Evolutionary conservation across 2,329 filamentous ascomycete species (phyloP).

Genomic region (Trichothecium sympodiale): DNA sequence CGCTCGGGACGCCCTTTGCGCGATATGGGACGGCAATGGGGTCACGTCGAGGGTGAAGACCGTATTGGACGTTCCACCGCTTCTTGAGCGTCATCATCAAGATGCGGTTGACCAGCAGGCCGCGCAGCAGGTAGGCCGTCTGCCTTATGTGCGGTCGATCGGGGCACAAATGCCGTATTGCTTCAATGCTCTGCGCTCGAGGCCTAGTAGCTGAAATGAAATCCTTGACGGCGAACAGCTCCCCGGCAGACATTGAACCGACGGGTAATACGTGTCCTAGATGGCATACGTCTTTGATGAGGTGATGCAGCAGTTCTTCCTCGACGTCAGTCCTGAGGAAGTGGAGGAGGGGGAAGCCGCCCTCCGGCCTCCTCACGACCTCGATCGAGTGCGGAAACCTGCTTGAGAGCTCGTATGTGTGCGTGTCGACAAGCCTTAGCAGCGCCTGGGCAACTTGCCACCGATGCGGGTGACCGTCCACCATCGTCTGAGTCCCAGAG

Average conservation of each 20-base stretch:
- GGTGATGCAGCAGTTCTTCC: conserved; percentile 24
- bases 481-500: conserved; percentile 30
- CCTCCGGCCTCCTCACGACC: conserved; percentile 24
- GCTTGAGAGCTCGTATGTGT: conserved; percentile 22
- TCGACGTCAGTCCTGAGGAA: conserved; percentile 39
- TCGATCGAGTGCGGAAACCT: conserved; percentile 33
- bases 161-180: neutral
- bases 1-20: conserved; percentile 52
- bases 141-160: neutral
- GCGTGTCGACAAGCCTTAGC: conserved; percentile 25
- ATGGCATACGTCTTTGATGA: conserved; percentile 31
- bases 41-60: conserved; percentile 39
- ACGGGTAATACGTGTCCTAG: too few species aligned
- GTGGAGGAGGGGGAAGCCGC: conserved; percentile 44
- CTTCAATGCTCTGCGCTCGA: neutral
- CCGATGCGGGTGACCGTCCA: conserved; percentile 42
- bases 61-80: conserved; percentile 57
- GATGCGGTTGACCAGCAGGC: conserved; percentile 49
- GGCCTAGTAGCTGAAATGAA: conserved; percentile 1
- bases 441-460: conserved; percentile 35
- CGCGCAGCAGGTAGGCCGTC: conserved; percentile 41
- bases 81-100: conserved; percentile 49
- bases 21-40: conserved; percentile 57
- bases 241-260: conserved; percentile 13
- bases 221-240: conserved; percentile 7